Conservation (phyloP, 176 grass and related monocot genomes). For the Cenchrus purpureus region DNA sequence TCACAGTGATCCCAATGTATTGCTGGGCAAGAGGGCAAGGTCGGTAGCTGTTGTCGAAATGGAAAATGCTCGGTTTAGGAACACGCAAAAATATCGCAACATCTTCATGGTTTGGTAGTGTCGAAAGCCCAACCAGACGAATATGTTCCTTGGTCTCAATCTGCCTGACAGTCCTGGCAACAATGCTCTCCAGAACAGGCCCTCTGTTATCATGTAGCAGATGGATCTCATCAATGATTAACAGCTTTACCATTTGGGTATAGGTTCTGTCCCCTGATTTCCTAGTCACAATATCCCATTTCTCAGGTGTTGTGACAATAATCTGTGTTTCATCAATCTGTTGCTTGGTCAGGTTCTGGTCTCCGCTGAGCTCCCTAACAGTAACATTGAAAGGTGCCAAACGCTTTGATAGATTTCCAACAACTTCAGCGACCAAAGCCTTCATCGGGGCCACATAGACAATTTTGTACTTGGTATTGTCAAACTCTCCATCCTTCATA, state of each 20-base stretch:
- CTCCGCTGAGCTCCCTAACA: conserved; percentile 95
- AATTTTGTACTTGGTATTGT: conserved; percentile 91
- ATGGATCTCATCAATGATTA: conserved; percentile 98
- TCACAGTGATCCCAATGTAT: conserved; percentile 95
- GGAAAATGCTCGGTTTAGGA: conserved; percentile 65
- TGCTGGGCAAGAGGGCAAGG: conserved; percentile 95
- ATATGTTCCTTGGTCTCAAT: conserved; percentile 90
- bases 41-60: conserved; percentile 96
- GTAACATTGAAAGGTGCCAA: conserved; percentile 65
- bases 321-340: conserved; percentile 99
- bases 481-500: conserved; percentile 77
- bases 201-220: conserved; percentile 95
- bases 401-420: conserved; percentile 82
- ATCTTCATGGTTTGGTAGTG: conserved; percentile 90
- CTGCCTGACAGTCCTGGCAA: conserved; percentile 92
- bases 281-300: conserved; percentile 97
- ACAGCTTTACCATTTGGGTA: conserved; percentile 89
- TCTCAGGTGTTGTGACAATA: conserved; percentile 97
- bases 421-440: conserved; percentile 95
- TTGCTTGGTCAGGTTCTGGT: conserved; percentile 80
- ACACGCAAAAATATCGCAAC: conserved; percentile 86
- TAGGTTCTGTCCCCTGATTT: conserved; percentile 99
- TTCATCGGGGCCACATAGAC: conserved; percentile 99
- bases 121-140: conserved; percentile 87
- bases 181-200: conserved; percentile 96